Percentiles rank a stretch among this genome's conserved stretches.
Conservation (phyloP, 73 alveolate species). For the Paramecium tetraurelia region DNA sequence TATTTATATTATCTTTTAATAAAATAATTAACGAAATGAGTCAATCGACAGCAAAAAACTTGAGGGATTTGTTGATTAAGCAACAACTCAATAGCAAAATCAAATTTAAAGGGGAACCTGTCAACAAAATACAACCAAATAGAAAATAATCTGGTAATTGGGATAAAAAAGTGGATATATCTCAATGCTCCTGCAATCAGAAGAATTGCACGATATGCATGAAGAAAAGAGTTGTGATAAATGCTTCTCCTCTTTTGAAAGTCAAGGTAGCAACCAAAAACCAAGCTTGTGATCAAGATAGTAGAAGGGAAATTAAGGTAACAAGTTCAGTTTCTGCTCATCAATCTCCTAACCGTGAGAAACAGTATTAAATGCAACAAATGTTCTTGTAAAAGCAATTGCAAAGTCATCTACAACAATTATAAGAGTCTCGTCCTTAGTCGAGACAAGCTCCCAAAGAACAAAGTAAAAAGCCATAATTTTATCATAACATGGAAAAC, state of each 20-base stretch:
- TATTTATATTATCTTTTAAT: not conserved
- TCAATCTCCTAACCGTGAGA: slow-evolving; percentile 38
- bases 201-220: slow-evolving; percentile 37
- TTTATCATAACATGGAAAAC: slow-evolving; percentile 42
- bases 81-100: slow-evolving; percentile 20
- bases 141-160: slow-evolving; percentile 44
- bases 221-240: not conserved
- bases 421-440: slow-evolving; percentile 13
- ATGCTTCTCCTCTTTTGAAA: slow-evolving; percentile 42
- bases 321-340: slow-evolving; percentile 44
- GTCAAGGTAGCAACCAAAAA: slow-evolving; percentile 6
- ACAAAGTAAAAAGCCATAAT: slow-evolving; percentile 2
- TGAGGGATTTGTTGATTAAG: slow-evolving; percentile 28
- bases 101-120: slow-evolving; percentile 42
- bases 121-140: not conserved
- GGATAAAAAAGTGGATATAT: slow-evolving; percentile 45
- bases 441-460: not conserved
- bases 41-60: slow-evolving; percentile 46
- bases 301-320: slow-evolving; percentile 49
- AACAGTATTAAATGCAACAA: slow-evolving; percentile 38
- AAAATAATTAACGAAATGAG: slow-evolving; percentile 49
- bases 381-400: slow-evolving; percentile 24
- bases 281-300: not conserved
- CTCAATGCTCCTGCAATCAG: slow-evolving; percentile 38
- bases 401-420: not conserved